Evolutionary conservation across 306 rosid species (phyloP).

Genomic region (Calophaca sinica): DNA sequence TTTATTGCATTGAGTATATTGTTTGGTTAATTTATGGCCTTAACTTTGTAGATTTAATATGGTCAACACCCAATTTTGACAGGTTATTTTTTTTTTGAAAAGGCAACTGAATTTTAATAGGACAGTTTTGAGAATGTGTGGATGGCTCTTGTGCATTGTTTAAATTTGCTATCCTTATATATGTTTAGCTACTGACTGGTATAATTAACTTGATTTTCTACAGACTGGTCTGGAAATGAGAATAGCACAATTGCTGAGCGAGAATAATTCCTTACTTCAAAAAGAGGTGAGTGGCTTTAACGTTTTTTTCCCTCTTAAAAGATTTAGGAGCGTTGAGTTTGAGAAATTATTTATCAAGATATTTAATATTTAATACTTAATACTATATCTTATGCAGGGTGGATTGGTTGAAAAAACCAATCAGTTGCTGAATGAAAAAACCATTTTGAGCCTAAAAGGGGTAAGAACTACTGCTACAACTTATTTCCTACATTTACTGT

Average conservation of each 20-base stretch:
- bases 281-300: slow-evolving; percentile 59
- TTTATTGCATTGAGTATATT: slow-evolving; percentile 3
- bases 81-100: background rate
- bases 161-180: slow-evolving; percentile 24
- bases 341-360: slow-evolving; percentile 41
- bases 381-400: slow-evolving; percentile 55
- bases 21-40: slow-evolving; percentile 19
- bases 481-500: background rate
- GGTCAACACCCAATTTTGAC: background rate
- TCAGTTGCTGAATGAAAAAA: slow-evolving; percentile 57
- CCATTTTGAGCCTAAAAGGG: slow-evolving; percentile 50
- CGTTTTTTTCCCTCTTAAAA: background rate
- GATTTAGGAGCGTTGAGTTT: slow-evolving; percentile 22
- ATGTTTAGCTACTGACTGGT: slow-evolving; percentile 31
- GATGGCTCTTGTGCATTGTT: slow-evolving; percentile 32
- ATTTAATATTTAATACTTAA: slow-evolving; percentile 39
- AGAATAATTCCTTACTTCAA: slow-evolving; percentile 62
- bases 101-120: slow-evolving; percentile 49
- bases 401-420: slow-evolving; percentile 54
- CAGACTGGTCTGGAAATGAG: slow-evolving; percentile 68
- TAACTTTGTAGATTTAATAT: slow-evolving; percentile 27
- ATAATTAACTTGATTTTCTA: slow-evolving; percentile 43
- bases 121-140: slow-evolving; percentile 27
- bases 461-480: slow-evolving; percentile 46
- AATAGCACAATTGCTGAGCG: slow-evolving; percentile 60